phyloP scores from a whole-genome alignment of 306 rosid genomes.

The Vachellia pachyceras region DNA sequence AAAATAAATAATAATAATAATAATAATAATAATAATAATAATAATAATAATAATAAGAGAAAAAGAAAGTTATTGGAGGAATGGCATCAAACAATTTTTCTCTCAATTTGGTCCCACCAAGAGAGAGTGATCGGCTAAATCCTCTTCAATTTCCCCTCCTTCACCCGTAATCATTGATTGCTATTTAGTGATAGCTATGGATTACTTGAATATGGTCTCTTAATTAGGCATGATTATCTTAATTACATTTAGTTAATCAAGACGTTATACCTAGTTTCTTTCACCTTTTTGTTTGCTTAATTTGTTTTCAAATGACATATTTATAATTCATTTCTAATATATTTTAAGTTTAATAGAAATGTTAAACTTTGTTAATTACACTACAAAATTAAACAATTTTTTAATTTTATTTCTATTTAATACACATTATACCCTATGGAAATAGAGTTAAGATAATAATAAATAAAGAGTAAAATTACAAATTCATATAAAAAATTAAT shows the following conservation, averaged over 20 bases:
- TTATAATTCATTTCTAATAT: too few species aligned
- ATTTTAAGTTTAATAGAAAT: too few species aligned
- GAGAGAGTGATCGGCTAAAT: background rate
- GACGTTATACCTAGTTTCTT: slow-evolving; percentile 16
- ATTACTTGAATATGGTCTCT: background rate
- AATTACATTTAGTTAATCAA: slow-evolving; percentile 45
- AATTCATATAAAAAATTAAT: too few species aligned
- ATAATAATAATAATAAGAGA: slow-evolving; percentile 53
- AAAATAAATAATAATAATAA: too few species aligned
- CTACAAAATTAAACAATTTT: too few species aligned
- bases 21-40: slow-evolving; percentile 4
- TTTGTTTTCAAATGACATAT: too few species aligned
- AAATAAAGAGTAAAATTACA: too few species aligned
- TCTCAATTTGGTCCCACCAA: background rate
- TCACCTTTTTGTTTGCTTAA: slow-evolving; percentile 42
- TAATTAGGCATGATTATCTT: slow-evolving; percentile 42
- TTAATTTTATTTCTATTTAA: too few species aligned
- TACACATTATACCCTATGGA: too few species aligned
- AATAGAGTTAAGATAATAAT: too few species aligned
- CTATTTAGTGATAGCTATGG: background rate
- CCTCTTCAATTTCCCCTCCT: background rate
- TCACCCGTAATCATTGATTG: background rate
- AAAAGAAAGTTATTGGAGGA: background rate
- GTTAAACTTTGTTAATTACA: too few species aligned
- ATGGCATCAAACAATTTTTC: background rate